Conservation (phyloP, 2,329 filamentous ascomycete species). For the Aspergillus ustus region DNA sequence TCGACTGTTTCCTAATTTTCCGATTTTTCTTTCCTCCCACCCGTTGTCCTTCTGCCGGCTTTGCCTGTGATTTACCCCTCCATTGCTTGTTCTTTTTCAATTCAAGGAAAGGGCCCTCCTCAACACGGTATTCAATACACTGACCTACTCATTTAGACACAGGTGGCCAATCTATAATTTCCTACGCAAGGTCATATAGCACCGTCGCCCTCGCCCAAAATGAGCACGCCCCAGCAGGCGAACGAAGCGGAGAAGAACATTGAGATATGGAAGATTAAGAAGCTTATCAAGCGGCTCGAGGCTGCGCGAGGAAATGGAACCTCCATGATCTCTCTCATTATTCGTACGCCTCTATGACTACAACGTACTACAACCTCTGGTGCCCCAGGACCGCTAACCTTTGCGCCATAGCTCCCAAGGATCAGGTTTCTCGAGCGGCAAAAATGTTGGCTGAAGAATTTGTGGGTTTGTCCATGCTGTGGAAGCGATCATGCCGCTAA, state of each 20-base stretch:
- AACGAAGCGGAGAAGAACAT: conserved; percentile 99
- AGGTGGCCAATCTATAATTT: conserved; percentile 25
- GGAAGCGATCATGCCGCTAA: conserved; percentile 13
- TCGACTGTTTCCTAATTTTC: not conserved
- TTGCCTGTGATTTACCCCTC: not conserved
- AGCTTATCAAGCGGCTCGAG: conserved; percentile 98
- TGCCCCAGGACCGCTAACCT: conserved; percentile 24
- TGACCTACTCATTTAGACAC: conserved; percentile 17
- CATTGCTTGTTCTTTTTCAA: not conserved
- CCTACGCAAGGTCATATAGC: conserved; percentile 28
- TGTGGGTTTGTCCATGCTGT: conserved; percentile 57
- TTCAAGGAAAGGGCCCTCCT: not conserved
- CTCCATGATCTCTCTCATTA: conserved; percentile 99
- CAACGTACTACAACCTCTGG: not conserved
- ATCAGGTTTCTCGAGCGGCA: conserved; percentile 91
- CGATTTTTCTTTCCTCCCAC: not conserved
- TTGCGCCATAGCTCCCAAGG: conserved; percentile 77
- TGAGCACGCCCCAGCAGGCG: conserved; percentile 76
- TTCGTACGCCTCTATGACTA: conserved; percentile 67
- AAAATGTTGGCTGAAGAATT: conserved; percentile 99
- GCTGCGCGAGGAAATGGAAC: conserved; percentile 97
- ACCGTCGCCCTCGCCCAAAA: conserved; percentile 59
- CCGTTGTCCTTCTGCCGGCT: not conserved
- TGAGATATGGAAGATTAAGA: conserved; percentile 93
- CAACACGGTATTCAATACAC: not conserved